Evolutionary conservation across 352 stramenopile species (phyloP).

Genomic region (Phytophthora uliginosa): DNA sequence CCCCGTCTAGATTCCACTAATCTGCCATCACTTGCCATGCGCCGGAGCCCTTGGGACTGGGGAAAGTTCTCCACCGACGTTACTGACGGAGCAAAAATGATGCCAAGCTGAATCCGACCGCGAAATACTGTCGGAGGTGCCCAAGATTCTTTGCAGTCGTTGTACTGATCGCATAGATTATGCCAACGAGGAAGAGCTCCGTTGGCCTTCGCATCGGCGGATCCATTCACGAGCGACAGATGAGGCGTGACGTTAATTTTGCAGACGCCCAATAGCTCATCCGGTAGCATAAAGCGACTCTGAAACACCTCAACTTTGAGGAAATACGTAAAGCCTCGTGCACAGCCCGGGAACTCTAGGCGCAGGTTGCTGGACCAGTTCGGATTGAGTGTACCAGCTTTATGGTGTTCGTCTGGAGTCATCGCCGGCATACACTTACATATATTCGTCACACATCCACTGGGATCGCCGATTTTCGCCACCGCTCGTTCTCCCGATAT

Average conservation of each 20-base stretch:
- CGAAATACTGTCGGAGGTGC: conserved; percentile 85
- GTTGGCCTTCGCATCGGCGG: conserved; percentile 85
- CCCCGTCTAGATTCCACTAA: conserved; percentile 34
- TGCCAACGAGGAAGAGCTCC: conserved; percentile 84
- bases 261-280: conserved; percentile 84
- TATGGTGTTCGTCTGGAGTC: conserved; percentile 24
- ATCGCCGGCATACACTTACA: conserved; percentile 59
- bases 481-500: conserved; percentile 82
- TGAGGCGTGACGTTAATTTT: conserved; percentile 92
- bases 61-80: conserved; percentile 59
- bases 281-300: conserved; percentile 84
- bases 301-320: conserved; percentile 88
- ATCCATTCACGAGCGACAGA: conserved; percentile 80
- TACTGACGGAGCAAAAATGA: conserved; percentile 83
- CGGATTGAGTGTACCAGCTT: conserved; percentile 52
- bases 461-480: conserved; percentile 73
- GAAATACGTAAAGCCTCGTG: conserved; percentile 80
- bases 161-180: conserved; percentile 91
- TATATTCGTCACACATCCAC: conserved; percentile 82
- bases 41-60: conserved; percentile 54
- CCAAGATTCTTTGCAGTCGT: conserved; percentile 89
- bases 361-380: conserved; percentile 84
- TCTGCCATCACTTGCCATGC: conserved; percentile 46
- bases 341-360: conserved; percentile 80
- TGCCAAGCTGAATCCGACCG: conserved; percentile 77